Base-by-base conservation (phyloP, 2,329 filamentous ascomycete genomes). In the Penicillium psychrosexuale region DNA sequence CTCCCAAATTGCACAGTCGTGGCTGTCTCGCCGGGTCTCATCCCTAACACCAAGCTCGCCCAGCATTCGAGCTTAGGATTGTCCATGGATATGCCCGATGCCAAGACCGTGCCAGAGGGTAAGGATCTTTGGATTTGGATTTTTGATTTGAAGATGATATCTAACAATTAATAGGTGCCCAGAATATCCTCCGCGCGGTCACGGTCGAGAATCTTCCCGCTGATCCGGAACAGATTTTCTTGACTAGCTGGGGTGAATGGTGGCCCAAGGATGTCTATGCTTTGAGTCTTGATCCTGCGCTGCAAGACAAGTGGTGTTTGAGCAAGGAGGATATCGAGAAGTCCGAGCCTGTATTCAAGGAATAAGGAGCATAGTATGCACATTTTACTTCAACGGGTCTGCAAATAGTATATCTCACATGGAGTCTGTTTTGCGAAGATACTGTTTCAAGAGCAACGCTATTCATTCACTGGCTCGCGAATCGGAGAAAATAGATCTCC, bases 221-320 rank as follows among this genome's bases (percentile, higher is more conserved):
- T 7, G 61, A 67, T 31, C 64, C 62, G 0, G 55, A 67, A 38
- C 64, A 66, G 34, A 58, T 67, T 15, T 64, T 67, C 46, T 39
- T 67, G 54, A 67, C 65, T 24, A 67, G 64, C 38, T 67, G 65
- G 65, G 65, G 65, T n/a, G 64, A 67, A 44, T 67, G 65, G 64
- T 67, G 65, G 64, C 56, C 65, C 4, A 64, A 55, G 53, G 60
- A 66, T 56, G 64, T 66, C 24, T 63, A 64, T 53, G 51, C 56
- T 6, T 5, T 57, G 13, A 64, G 60, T 12, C 51, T 67, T 31
- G 65, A 67, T 43, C 24, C 36, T 5, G 42, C 40, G 1, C 42
- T 67, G 22, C 65, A 67, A 43, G 53, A 61, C 17, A 66, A 66
- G 24, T 67, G 65, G 65, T 67, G 65, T 31, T 56, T 52, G 54